phyloP scores from a whole-genome alignment of 805 yeast genomes.

The Wilhelminamyces savonicus region DNA sequence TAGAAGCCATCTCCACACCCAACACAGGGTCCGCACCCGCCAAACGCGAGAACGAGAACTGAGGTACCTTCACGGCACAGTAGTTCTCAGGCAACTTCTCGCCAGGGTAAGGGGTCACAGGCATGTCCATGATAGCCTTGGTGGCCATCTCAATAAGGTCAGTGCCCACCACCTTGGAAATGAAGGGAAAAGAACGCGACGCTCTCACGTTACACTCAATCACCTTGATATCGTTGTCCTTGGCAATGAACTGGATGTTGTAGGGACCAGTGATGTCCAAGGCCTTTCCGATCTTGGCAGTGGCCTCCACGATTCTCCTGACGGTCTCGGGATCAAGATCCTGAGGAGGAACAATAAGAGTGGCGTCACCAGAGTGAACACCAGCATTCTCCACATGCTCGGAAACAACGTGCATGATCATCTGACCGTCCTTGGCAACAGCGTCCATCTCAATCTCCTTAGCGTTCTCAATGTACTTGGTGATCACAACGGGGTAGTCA shows the following conservation, averaged over 20 bases:
- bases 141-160: slow-evolving; percentile 97
- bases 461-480: slow-evolving; percentile 94
- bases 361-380: slow-evolving; percentile 99
- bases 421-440: slow-evolving; percentile 90
- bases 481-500: slow-evolving; percentile 95
- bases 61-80: slow-evolving; percentile 95
- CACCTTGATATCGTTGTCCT: slow-evolving; percentile 92
- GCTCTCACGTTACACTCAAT: slow-evolving; percentile 99
- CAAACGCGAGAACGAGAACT: slow-evolving; percentile 92
- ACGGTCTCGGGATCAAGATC: slow-evolving; percentile 90
- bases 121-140: slow-evolving; percentile 85
- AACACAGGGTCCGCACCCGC: slow-evolving; percentile 97
- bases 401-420: slow-evolving; percentile 95
- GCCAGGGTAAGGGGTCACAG: slow-evolving; percentile 85
- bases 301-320: slow-evolving; percentile 83
- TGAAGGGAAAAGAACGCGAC: slow-evolving; percentile 98
- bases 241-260: slow-evolving; percentile 95
- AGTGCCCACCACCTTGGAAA: slow-evolving; percentile 94
- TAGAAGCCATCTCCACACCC: slow-evolving; percentile 99
- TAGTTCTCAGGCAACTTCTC: slow-evolving; percentile 86
- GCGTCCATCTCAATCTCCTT: slow-evolving; percentile 99
- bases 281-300: slow-evolving; percentile 94
- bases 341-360: slow-evolving; percentile 94
- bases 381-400: slow-evolving; percentile 99
- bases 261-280: slow-evolving; percentile 95